phyloP scores from a whole-genome alignment of 148 eudicot genomes.

The Diospyros kaki region DNA sequence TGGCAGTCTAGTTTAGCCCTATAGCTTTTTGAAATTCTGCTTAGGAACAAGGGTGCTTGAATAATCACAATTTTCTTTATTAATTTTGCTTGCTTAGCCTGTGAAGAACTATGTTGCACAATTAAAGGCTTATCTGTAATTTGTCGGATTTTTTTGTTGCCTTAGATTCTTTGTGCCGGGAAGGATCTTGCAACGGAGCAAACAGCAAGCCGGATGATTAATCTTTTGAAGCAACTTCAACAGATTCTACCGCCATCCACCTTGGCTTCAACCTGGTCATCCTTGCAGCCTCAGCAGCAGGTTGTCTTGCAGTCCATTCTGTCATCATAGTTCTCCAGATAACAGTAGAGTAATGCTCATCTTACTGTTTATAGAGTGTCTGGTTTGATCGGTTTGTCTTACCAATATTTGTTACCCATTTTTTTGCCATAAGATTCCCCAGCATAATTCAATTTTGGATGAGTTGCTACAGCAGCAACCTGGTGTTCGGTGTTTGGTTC shows the following conservation, averaged over 20 bases:
- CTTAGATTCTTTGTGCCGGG: conserved; percentile 78
- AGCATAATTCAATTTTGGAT: conserved; percentile 25
- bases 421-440: conserved; percentile 26
- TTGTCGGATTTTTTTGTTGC: not conserved
- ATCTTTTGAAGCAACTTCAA: conserved; percentile 75
- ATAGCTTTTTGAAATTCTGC: not conserved
- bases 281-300: conserved; percentile 92
- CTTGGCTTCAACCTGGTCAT: conserved; percentile 74
- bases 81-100: not conserved
- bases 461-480: conserved; percentile 26
- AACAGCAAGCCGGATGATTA: conserved; percentile 73
- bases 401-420: conserved; percentile 24
- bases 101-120: not conserved
- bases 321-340: conserved; percentile 35
- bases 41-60: not conserved
- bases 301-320: conserved; percentile 78
- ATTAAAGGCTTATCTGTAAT: not conserved
- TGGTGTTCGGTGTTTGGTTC: conserved; percentile 23
- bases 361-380: not conserved
- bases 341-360: not conserved
- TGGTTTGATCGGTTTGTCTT: conserved; percentile 8
- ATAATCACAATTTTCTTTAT: not conserved
- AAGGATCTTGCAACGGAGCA: conserved; percentile 90
- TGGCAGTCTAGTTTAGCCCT: too few relatives aligned
- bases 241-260: conserved; percentile 82